These are phyloP conservation scores for Davidsoniella virescens DNA, from an alignment of 2,329 filamentous ascomycete species.

Conservation along the genomic window DNA sequence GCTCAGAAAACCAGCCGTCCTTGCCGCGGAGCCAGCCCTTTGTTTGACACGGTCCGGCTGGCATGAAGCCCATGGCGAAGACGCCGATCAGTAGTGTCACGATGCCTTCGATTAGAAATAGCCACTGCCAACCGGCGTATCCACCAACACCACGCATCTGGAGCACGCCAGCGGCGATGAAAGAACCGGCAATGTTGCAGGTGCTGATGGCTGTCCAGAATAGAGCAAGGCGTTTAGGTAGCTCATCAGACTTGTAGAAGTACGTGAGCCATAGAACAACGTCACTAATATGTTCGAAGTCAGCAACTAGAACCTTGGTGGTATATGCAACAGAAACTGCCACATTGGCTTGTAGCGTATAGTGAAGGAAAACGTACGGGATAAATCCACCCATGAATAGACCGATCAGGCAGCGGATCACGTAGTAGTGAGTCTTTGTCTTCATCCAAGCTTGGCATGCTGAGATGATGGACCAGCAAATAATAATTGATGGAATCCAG, in stretches of 20 bases:
- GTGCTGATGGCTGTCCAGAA: constrained; percentile 19
- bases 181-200: constrained; percentile 24
- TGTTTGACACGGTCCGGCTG: constrained; percentile 31
- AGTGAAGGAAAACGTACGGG: constrained; percentile 21
- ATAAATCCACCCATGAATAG: constrained; percentile 35
- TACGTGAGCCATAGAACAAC: constrained; percentile 20
- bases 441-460: constrained; percentile 24
- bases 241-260: constrained; percentile 20
- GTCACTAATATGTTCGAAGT: constrained; percentile 12
- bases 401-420: constrained; percentile 27
- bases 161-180: constrained; percentile 27
- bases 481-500: constrained; percentile 28
- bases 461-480: constrained; percentile 25
- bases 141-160: constrained; percentile 23
- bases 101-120: constrained; percentile 16
- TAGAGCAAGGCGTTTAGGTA: constrained; percentile 18
- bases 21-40: constrained; percentile 40
- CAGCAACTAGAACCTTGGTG: too few species aligned
- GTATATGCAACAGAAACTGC: not conserved
- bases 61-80: constrained; percentile 29
- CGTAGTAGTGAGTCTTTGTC: constrained; percentile 24
- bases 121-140: constrained; percentile 25
- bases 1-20: constrained; percentile 44
- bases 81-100: constrained; percentile 26
- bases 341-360: not conserved